A percentile compares a stretch with the other conserved stretches of the same genome.
Evolutionary conservation across 768 basidiomycete genomes (phyloP).

Genomic region (Auricularia heimuer): DNA sequence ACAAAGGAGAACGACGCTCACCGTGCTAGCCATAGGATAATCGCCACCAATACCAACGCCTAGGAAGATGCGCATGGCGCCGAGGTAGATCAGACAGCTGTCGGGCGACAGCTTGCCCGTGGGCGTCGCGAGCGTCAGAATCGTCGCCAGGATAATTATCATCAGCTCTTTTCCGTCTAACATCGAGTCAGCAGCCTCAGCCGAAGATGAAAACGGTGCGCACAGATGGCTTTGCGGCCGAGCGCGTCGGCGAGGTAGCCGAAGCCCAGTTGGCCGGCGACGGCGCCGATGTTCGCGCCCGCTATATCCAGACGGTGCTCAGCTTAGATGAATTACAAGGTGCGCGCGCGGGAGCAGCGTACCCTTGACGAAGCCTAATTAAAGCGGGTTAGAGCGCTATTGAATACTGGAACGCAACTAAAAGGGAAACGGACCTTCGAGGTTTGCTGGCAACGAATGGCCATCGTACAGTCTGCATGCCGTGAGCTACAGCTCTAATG

Average conservation of each 20-base stretch:
- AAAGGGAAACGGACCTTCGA: slow-evolving; percentile 29
- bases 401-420: neutral
- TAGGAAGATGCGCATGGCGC: slow-evolving; percentile 58
- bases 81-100: slow-evolving; percentile 49
- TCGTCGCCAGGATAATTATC: slow-evolving; percentile 71
- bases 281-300: slow-evolving; percentile 59
- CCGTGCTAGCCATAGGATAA: slow-evolving; percentile 65
- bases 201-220: slow-evolving; percentile 11
- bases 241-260: slow-evolving; percentile 60
- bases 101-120: slow-evolving; percentile 48
- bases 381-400: neutral
- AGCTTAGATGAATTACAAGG: neutral
- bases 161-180: slow-evolving; percentile 71
- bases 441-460: slow-evolving; percentile 36
- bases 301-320: too few relatives aligned
- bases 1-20: neutral
- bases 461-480: slow-evolving; percentile 55
- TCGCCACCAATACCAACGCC: slow-evolving; percentile 75
- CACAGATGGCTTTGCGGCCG: slow-evolving; percentile 62
- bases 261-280: slow-evolving; percentile 58
- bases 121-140: slow-evolving; percentile 55
- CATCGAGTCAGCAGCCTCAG: neutral
- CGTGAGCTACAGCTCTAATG: slow-evolving; percentile 49
- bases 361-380: slow-evolving; percentile 39
- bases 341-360: neutral